Conservation (phyloP, 495 filamentous ascomycete species). For the Trichodelitschia bisporula region DNA sequence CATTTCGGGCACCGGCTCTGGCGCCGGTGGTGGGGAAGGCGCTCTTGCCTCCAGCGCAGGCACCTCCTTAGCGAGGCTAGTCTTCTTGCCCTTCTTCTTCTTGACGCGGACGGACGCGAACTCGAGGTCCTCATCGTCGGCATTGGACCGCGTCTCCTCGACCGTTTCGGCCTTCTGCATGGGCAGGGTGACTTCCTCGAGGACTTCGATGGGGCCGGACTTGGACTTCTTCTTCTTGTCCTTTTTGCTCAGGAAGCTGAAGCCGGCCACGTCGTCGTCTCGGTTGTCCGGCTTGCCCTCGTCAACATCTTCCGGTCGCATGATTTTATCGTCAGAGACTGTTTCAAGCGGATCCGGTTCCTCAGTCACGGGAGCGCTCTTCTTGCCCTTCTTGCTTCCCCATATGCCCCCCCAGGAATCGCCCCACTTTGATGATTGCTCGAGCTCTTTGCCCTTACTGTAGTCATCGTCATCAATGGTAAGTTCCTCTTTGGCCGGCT, state of each 20-base stretch:
- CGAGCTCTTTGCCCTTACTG: no score
- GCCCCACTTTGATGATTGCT: no score
- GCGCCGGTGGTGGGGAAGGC: slow-evolving; percentile 5
- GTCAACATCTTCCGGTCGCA: neutral
- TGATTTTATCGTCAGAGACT: neutral
- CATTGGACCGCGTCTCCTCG: slow-evolving; percentile 5
- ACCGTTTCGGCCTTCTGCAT: slow-evolving; percentile 7
- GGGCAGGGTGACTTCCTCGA: slow-evolving; percentile 4
- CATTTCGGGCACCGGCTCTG: neutral
- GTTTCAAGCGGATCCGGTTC: no score
- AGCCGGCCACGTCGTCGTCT: slow-evolving; percentile 3
- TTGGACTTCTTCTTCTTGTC: slow-evolving; percentile 19
- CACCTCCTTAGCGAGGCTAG: slow-evolving; percentile 5
- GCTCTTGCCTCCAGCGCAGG: slow-evolving; percentile 11
- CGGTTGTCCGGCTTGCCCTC: no score
- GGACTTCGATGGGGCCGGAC: slow-evolving; percentile 8
- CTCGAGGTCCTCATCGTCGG: slow-evolving; percentile 7
- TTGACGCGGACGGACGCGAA: slow-evolving; percentile 6
- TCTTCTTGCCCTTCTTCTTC: slow-evolving; percentile 14
- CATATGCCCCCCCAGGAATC: no score
- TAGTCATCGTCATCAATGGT: no score
- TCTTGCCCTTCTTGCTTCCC: no score
- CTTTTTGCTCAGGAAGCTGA: slow-evolving; percentile 7
- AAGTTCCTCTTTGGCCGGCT: no score
- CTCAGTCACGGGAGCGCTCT: no score